phyloP scores from a whole-genome alignment of 768 basidiomycete genomes.

The Agrocybe pediades region DNA sequence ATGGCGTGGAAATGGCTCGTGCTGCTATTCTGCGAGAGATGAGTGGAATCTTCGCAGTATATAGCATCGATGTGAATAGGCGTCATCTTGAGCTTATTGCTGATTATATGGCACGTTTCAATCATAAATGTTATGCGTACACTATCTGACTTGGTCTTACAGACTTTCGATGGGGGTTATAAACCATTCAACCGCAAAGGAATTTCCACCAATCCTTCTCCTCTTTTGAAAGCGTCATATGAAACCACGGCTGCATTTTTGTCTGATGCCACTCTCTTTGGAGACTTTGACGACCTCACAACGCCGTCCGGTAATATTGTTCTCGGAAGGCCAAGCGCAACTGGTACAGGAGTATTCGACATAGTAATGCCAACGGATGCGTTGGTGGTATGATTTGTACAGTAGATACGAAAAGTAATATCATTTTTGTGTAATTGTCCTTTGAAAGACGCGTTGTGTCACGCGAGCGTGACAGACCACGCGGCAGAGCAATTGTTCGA shows the following conservation, averaged over 20 bases:
- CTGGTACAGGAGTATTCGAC: conserved; percentile 97
- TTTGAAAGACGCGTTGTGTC: conserved; percentile 30
- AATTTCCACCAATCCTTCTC: conserved; percentile 90
- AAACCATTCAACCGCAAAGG: conserved; percentile 98
- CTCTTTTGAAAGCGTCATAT: conserved; percentile 95
- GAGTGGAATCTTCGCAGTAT: conserved; percentile 88
- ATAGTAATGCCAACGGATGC: conserved; percentile 60
- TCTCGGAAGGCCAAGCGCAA: conserved; percentile 79
- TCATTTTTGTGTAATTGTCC: conserved; percentile 20
- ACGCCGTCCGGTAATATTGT: conserved; percentile 94
- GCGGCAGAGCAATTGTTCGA: conserved; percentile 26
- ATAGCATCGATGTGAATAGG: conserved; percentile 93
- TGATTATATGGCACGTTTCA: conserved; percentile 89
- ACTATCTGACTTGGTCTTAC: not conserved
- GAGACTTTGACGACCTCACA: conserved; percentile 92
- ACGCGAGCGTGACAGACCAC: conserved; percentile 37
- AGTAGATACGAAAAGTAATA: conserved; percentile 14
- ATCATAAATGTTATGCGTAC: not conserved
- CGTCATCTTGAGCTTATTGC: conserved; percentile 96
- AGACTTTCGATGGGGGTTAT: conserved; percentile 98
- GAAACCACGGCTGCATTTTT: conserved; percentile 95
- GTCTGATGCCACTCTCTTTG: conserved; percentile 90
- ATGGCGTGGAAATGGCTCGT: conserved; percentile 97
- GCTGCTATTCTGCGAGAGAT: conserved; percentile 90
- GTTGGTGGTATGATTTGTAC: conserved; percentile 10